Percentiles rank a stretch among this genome's conserved stretches.
These are phyloP conservation scores for Zychaea mexicana DNA, from an alignment of 371 early-diverging fungal genomes.

Conservation along the genomic window DNA sequence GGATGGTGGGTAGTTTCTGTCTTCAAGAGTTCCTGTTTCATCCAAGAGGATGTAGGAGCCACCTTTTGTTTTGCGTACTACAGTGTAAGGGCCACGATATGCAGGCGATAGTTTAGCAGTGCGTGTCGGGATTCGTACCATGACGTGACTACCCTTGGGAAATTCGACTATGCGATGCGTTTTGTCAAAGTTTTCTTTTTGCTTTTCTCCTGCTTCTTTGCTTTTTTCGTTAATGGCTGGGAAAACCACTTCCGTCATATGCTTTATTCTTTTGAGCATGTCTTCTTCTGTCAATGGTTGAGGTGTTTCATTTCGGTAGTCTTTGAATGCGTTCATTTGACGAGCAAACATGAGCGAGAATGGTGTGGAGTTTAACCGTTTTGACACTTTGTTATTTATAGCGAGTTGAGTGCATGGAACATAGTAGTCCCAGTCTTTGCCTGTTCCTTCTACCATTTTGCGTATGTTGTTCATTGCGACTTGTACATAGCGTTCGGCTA, in stretches of 20 bases:
- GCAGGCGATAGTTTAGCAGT: background rate
- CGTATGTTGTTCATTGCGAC: background rate
- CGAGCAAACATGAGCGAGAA: conserved; percentile 20
- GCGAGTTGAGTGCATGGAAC: conserved; percentile 4
- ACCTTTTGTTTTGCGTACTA: too few species aligned
- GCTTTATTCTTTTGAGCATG: background rate
- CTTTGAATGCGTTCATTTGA: conserved; percentile 14
- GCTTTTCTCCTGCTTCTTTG: background rate
- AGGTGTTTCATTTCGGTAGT: background rate
- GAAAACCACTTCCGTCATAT: conserved; percentile 14
- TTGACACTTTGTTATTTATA: conserved; percentile 5
- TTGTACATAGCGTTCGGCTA: too few species aligned
- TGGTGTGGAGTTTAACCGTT: conserved; percentile 4
- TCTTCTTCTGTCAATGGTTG: background rate
- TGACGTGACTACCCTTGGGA: conserved; percentile 8
- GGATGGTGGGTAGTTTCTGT: conserved; percentile 7
- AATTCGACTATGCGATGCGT: conserved; percentile 9
- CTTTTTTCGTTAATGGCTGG: conserved; percentile 13
- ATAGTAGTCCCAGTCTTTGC: conserved; percentile 10
- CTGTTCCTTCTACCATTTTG: background rate
- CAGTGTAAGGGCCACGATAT: conserved; percentile 14
- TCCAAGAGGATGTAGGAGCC: conserved; percentile 12
- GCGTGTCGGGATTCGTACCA: background rate
- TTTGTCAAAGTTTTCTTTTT: background rate
- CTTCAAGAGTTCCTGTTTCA: background rate